Percentiles rank a stretch among this genome's conserved stretches.
Evolutionary conservation across 2,329 filamentous ascomycete species (phyloP).

Genomic region (Microdochium bolleyi): DNA sequence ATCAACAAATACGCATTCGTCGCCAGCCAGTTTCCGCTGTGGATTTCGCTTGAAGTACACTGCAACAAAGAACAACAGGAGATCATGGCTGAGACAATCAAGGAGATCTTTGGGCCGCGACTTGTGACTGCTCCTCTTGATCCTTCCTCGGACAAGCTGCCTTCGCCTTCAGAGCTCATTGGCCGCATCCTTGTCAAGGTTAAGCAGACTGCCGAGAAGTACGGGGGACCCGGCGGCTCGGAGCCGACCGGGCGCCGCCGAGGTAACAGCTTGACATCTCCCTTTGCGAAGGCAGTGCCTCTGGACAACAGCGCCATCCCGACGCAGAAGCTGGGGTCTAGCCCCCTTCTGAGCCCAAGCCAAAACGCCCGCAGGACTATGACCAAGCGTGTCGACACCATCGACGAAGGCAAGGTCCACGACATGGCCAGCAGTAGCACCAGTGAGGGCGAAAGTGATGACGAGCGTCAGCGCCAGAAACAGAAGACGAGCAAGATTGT

Average conservation of each 20-base stretch:
- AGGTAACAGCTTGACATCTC: conserved; percentile 70
- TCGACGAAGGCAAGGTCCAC: conserved; percentile 48
- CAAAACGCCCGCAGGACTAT: conserved; percentile 39
- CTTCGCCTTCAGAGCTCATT: conserved; percentile 79
- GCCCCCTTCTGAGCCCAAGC: conserved; percentile 42
- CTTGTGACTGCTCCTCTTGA: conserved; percentile 72
- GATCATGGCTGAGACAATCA: conserved; percentile 85
- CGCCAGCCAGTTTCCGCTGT: conserved; percentile 79
- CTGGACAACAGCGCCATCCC: conserved; percentile 49
- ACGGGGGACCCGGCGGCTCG: conserved; percentile 34
- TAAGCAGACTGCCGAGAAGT: conserved; percentile 62
- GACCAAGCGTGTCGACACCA: conserved; percentile 49
- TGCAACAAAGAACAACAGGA: conserved; percentile 77
- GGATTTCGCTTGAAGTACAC: conserved; percentile 93
- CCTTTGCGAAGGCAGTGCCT: conserved; percentile 56
- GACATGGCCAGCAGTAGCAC: conserved; percentile 51
- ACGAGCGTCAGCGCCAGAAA: conserved; percentile 46
- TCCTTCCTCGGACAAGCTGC: conserved; percentile 59
- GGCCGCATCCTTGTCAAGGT: conserved; percentile 88
- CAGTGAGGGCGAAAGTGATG: conserved; percentile 72
- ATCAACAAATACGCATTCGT: conserved; percentile 93
- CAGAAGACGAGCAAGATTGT: conserved; percentile 77
- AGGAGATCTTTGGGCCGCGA: conserved; percentile 70
- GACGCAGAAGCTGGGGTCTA: conserved; percentile 43
- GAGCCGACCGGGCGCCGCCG: conserved; percentile 42